Evolutionary conservation across 208 protist species (phyloP).

Genomic region (Acanthamoeba quina): DNA sequence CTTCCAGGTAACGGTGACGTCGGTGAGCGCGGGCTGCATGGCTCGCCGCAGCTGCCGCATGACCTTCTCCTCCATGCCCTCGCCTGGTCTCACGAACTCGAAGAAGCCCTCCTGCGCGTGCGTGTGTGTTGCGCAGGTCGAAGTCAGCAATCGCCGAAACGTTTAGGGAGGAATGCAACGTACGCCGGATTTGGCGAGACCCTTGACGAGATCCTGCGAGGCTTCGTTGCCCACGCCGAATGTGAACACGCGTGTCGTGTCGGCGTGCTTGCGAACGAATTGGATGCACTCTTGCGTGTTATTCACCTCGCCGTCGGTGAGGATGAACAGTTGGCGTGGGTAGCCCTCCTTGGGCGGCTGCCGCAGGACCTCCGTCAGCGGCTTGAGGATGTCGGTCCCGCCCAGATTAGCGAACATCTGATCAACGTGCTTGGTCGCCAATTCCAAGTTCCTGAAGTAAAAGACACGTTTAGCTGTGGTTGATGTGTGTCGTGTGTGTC

Average conservation of each 20-base stretch:
- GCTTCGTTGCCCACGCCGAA: constrained; percentile 75
- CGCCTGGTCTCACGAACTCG: constrained; percentile 77
- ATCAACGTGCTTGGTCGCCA: constrained; percentile 45
- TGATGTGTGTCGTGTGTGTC: too few relatives aligned
- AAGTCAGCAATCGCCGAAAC: too few relatives aligned
- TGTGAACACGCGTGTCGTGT: constrained; percentile 78
- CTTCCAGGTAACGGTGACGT: constrained; percentile 75
- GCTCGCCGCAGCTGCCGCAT: constrained; percentile 73
- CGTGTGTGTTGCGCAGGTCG: background rate
- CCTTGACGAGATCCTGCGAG: constrained; percentile 65
- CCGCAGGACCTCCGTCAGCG: constrained; percentile 54
- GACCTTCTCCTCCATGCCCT: constrained; percentile 76
- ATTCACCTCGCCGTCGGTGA: constrained; percentile 67
- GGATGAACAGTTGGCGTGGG: constrained; percentile 76
- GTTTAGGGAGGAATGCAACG: background rate
- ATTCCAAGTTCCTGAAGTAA: background rate
- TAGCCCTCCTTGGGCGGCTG: constrained; percentile 38
- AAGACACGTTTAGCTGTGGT: background rate
- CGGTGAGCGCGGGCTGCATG: constrained; percentile 79
- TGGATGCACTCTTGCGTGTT: constrained; percentile 72
- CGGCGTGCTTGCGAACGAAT: constrained; percentile 74
- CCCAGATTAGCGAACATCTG: constrained; percentile 39
- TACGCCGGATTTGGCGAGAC: constrained; percentile 49
- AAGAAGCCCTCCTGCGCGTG: constrained; percentile 54
- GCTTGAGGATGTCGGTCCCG: constrained; percentile 71